A percentile compares a stretch with the other conserved stretches of the same genome.
These are phyloP conservation scores for Lactifluus rugatus DNA, from an alignment of 768 basidiomycete species.

Conservation along the genomic window DNA sequence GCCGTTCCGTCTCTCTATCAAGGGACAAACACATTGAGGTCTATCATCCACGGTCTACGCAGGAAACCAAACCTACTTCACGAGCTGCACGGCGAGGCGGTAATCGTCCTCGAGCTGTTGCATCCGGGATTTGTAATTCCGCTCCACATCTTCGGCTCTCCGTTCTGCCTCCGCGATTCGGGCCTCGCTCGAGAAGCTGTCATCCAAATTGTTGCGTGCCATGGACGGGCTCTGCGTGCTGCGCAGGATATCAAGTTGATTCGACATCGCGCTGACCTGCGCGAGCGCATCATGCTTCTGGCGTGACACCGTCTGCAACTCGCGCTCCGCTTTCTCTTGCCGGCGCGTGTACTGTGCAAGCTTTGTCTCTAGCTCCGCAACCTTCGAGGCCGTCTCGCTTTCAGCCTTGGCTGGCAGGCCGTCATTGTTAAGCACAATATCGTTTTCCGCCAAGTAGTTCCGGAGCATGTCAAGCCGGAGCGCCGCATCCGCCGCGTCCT, in stretches of 20 bases:
- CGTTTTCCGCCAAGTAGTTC: slow-evolving; percentile 81
- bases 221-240: slow-evolving; percentile 44
- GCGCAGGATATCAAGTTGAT: slow-evolving; percentile 57
- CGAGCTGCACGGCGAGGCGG: slow-evolving; percentile 92
- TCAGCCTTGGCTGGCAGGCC: slow-evolving; percentile 40
- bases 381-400: slow-evolving; percentile 31
- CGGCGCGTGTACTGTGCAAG: slow-evolving; percentile 62
- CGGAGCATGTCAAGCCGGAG: slow-evolving; percentile 73
- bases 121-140: slow-evolving; percentile 67
- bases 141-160: slow-evolving; percentile 70
- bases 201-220: slow-evolving; percentile 29
- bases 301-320: slow-evolving; percentile 54
- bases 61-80: slow-evolving; percentile 60
- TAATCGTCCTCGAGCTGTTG: slow-evolving; percentile 93
- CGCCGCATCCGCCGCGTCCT: slow-evolving; percentile 57
- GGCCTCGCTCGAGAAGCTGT: slow-evolving; percentile 26
- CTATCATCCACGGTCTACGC: slow-evolving; percentile 17
- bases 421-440: slow-evolving; percentile 69
- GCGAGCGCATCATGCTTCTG: slow-evolving; percentile 68
- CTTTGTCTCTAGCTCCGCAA: slow-evolving; percentile 69
- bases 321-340: slow-evolving; percentile 67
- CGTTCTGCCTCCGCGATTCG: slow-evolving; percentile 63
- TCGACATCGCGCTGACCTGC: slow-evolving; percentile 52
- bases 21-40: slow-evolving; percentile 6
- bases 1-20: slow-evolving; percentile 87